These are phyloP conservation scores for Pleurotus platypus DNA, from an alignment of 768 basidiomycete genomes.

Conservation along the genomic window DNA sequence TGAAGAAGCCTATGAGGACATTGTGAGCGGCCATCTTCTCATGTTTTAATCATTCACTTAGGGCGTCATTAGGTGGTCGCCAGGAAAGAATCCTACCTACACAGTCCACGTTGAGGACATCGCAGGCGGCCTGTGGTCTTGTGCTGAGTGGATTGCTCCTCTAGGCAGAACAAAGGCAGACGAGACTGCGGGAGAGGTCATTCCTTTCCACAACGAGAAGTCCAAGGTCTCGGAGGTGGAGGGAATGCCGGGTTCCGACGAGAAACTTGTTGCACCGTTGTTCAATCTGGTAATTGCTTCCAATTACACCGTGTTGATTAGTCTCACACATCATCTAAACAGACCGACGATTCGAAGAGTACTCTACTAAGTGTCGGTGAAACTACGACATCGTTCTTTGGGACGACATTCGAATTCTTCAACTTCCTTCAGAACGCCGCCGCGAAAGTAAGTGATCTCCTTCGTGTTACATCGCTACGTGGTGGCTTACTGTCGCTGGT, in stretches of 20 bases:
- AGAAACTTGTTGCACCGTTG: constrained; percentile 66
- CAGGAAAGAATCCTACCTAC: constrained; percentile 70
- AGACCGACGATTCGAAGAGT: constrained; percentile 77
- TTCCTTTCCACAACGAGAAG: constrained; percentile 69
- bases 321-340: not conserved
- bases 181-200: constrained; percentile 60
- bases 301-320: not conserved
- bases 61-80: constrained; percentile 59
- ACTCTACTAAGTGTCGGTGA: constrained; percentile 66
- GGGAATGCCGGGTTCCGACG: constrained; percentile 53
- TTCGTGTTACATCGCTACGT: not conserved
- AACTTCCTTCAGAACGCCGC: constrained; percentile 63
- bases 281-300: constrained; percentile 68
- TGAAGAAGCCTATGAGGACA: constrained; percentile 83
- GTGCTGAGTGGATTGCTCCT: constrained; percentile 69
- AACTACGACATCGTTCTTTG: constrained; percentile 67
- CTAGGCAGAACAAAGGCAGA: constrained; percentile 65
- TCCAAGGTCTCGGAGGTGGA: constrained; percentile 60
- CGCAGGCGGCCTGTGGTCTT: constrained; percentile 74
- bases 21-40: constrained; percentile 43
- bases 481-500: constrained; percentile 8
- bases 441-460: constrained; percentile 51
- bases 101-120: constrained; percentile 80
- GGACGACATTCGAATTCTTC: constrained; percentile 80
- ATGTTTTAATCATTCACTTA: constrained; percentile 2